Evolutionary conservation across 805 yeast species (phyloP).

Genomic region (Sugiyamaella valdiviana): DNA sequence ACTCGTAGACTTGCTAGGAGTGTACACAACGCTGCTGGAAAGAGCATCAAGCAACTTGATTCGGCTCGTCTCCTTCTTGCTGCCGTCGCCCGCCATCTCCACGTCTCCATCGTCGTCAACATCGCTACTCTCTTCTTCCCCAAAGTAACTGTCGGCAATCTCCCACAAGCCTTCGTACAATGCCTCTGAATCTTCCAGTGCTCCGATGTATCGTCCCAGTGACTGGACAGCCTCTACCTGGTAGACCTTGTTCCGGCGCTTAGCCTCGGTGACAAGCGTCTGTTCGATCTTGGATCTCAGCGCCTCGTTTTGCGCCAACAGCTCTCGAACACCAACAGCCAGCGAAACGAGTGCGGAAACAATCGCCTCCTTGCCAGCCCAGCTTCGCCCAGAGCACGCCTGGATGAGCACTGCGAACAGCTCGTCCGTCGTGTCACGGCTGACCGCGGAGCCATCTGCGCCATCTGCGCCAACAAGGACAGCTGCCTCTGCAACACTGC

Average conservation of each 20-base stretch:
- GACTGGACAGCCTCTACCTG: constrained; percentile 49
- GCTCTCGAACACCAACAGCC: constrained; percentile 40
- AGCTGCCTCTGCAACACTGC: constrained; percentile 29
- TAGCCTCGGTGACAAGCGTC: constrained; percentile 53
- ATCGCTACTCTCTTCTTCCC: constrained; percentile 34
- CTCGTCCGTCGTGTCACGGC: constrained; percentile 3
- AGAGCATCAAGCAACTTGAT: constrained; percentile 1
- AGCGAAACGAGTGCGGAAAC: constrained; percentile 63
- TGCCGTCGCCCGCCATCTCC: constrained; percentile 19
- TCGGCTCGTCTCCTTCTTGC: constrained; percentile 10
- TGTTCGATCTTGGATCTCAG: constrained; percentile 37
- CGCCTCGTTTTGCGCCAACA: constrained; percentile 27
- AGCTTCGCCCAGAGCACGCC: constrained; percentile 70
- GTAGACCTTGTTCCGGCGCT: constrained; percentile 60
- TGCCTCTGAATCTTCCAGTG: constrained; percentile 29
- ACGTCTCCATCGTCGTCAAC: constrained; percentile 36
- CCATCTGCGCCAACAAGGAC: constrained; percentile 18
- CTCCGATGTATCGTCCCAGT: constrained; percentile 45
- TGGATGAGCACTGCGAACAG: constrained; percentile 47
- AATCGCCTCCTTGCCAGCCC: constrained; percentile 81
- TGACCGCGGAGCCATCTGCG: constrained; percentile 5
- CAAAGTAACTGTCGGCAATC: constrained; percentile 32
- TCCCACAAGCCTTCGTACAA: constrained; percentile 33
- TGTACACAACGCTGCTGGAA: constrained; percentile 8
- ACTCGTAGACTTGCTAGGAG: constrained; percentile 9